Percentiles rank a stretch among this genome's conserved stretches.
Conservation (phyloP, 805 yeast species). For the Cyberlindnera maritima region DNA sequence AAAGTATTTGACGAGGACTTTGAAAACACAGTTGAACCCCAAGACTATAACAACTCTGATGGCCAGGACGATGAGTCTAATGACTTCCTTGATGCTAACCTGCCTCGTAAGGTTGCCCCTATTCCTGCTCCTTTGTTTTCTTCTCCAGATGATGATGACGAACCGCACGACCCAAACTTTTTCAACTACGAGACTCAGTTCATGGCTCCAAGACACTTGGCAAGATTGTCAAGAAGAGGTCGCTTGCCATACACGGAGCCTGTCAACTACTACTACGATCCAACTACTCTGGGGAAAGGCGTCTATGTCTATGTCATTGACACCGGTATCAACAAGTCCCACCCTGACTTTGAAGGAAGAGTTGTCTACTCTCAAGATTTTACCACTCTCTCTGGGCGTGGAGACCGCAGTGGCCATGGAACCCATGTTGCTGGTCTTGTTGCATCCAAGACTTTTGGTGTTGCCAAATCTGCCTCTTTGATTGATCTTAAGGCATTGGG, state of each 20-base stretch:
- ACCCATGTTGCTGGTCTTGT: constrained; percentile 91
- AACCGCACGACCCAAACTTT: background rate
- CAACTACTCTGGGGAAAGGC: constrained; percentile 47
- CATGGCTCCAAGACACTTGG: constrained; percentile 66
- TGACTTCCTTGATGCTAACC: constrained; percentile 4
- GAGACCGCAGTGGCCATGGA: constrained; percentile 85
- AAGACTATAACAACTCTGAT: constrained; percentile 28
- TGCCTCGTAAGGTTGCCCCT: background rate
- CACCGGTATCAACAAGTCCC: constrained; percentile 68
- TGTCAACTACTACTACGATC: constrained; percentile 48
- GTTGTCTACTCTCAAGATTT: constrained; percentile 59
- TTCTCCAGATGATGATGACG: background rate
- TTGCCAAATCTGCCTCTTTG: constrained; percentile 65
- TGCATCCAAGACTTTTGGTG: constrained; percentile 79
- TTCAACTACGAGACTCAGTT: constrained; percentile 30
- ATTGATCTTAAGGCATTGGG: constrained; percentile 77
- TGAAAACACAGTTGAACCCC: no score
- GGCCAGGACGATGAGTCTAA: constrained; percentile 19
- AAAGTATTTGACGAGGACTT: constrained; percentile 46
- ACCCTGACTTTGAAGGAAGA: constrained; percentile 63
- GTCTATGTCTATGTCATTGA: constrained; percentile 79
- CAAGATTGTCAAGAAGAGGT: constrained; percentile 53
- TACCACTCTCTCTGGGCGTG: constrained; percentile 51
- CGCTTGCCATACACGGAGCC: constrained; percentile 31
- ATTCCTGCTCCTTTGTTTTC: background rate